phyloP scores from a whole-genome alignment of 306 rosid genomes.

The Adenanthera pavonina region DNA sequence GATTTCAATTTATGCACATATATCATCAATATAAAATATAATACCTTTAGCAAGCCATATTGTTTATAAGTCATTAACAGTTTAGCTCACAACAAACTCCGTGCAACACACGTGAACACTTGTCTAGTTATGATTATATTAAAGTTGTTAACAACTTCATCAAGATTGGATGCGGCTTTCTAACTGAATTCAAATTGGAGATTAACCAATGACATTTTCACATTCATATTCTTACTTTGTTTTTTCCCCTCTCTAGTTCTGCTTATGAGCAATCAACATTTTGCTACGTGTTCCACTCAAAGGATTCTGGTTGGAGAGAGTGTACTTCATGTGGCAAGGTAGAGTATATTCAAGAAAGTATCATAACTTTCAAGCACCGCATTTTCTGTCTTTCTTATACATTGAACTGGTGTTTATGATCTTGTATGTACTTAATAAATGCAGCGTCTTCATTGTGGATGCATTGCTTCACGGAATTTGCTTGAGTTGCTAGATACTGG shows the following conservation, averaged over 20 bases:
- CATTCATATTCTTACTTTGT: slow-evolving; percentile 28
- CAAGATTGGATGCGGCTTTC: slow-evolving; percentile 12
- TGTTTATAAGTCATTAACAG: no score
- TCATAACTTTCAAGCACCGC: neutral
- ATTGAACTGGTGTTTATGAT: slow-evolving; percentile 7
- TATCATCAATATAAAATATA: no score
- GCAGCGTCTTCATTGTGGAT: slow-evolving; percentile 97
- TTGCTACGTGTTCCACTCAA: slow-evolving; percentile 79
- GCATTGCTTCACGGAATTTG: slow-evolving; percentile 73
- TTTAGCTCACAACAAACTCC: no score
- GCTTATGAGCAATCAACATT: slow-evolving; percentile 79
- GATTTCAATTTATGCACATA: slow-evolving; percentile 1
- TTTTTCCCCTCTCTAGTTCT: slow-evolving; percentile 57
- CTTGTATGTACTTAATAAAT: slow-evolving; percentile 35
- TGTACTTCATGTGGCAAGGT: slow-evolving; percentile 89
- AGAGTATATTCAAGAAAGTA: slow-evolving; percentile 15
- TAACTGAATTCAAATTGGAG: slow-evolving; percentile 25
- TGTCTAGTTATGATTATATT: neutral
- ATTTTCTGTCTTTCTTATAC: slow-evolving; percentile 5
- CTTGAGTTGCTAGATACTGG: slow-evolving; percentile 83
- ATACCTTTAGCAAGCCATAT: no score
- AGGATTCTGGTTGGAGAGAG: slow-evolving; percentile 96
- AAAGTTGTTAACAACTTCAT: slow-evolving; percentile 11
- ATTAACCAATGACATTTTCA: slow-evolving; percentile 1
- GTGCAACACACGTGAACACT: no score